Base-by-base conservation (phyloP, 2,329 filamentous ascomycete genomes). In the Epicoccum nigrum region DNA sequence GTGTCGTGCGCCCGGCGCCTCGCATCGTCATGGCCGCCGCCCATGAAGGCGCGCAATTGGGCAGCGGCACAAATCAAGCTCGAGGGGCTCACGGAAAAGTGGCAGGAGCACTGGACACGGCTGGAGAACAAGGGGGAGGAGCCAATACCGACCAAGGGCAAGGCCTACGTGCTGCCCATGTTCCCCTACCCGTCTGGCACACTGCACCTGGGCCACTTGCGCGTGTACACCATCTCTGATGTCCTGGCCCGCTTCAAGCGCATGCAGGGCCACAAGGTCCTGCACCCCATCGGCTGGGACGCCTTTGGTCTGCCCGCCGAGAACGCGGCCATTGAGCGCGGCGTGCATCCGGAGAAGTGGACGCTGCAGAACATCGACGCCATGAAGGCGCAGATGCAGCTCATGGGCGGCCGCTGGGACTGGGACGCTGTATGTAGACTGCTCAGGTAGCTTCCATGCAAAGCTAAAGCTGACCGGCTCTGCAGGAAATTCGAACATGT, bases 231-330 rank as follows among this genome's bases (percentile, higher is more conserved):
- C 30, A 94, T 96, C 58, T 90, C 91, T 54, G 92, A 96, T 76
- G 88, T 92, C 8, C 76, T 96, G 44, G 86, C 90, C 12, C 83
- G 92, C 45, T 95, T 87, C 68, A 84, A 86, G 63, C 82, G 81
- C 20, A 85, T 96, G 76, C 85, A 86, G 60, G 91, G 91, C 13
- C 80, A 85, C 60, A 76, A 88, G 47, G 90, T 95, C 25, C 74
- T 95, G 45, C 83, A 96, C 58, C 90, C 92, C n/a, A 96, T 96
- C 82, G 92, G 92, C 9, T 96, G 92, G 91, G 92, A 96, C 78
- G 89, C 90, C 4, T 96, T 96, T 75, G 92, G 92, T 2, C 77
- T 96, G 48, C 92, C 92, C 9, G 92, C 92, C 34, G 92, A 96
- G 73, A 96, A 96, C 75, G 92, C 92, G 15, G 92, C 92, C 7